Evolutionary conservation across 148 eudicot genomes (phyloP).

Genomic region (Dianthus caryophyllus): DNA sequence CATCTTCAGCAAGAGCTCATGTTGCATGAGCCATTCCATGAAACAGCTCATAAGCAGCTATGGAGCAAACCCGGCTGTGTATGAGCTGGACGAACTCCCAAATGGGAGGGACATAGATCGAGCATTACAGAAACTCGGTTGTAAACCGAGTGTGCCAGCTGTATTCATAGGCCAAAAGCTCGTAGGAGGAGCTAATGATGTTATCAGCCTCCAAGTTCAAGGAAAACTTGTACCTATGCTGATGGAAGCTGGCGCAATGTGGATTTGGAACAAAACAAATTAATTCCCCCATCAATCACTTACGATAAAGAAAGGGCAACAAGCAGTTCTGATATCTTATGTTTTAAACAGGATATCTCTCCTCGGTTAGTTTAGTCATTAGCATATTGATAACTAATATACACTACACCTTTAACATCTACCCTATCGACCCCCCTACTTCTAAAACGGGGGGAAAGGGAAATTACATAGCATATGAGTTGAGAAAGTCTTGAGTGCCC

Average conservation of each 20-base stretch:
- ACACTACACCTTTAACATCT: neutral
- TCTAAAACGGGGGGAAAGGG: too few species aligned
- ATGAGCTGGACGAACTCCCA: slow-evolving; percentile 39
- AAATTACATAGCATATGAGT: slow-evolving; percentile 14
- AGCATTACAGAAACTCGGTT: slow-evolving; percentile 36
- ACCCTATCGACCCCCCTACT: neutral
- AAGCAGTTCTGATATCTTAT: neutral
- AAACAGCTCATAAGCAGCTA: slow-evolving; percentile 32
- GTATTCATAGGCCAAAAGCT: slow-evolving; percentile 42
- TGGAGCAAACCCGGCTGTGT: slow-evolving; percentile 36
- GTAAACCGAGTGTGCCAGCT: slow-evolving; percentile 38
- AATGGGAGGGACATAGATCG: slow-evolving; percentile 39
- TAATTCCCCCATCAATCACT: slow-evolving; percentile 1
- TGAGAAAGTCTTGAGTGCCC: slow-evolving; percentile 8
- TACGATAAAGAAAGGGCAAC: slow-evolving; percentile 11
- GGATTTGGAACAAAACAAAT: slow-evolving; percentile 37
- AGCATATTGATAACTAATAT: slow-evolving; percentile 10
- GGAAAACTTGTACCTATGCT: slow-evolving; percentile 34
- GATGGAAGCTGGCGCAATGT: slow-evolving; percentile 37
- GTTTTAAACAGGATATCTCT: neutral
- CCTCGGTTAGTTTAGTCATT: neutral
- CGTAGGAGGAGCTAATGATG: slow-evolving; percentile 40
- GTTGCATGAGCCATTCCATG: slow-evolving; percentile 40
- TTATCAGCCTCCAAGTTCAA: slow-evolving; percentile 42
- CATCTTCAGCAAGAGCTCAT: slow-evolving; percentile 37